Evolutionary conservation across 2,329 filamentous ascomycete genomes (phyloP), one percentile per base, ranked within the genome.

Genomic region (Monosporascus sp.): DNA sequence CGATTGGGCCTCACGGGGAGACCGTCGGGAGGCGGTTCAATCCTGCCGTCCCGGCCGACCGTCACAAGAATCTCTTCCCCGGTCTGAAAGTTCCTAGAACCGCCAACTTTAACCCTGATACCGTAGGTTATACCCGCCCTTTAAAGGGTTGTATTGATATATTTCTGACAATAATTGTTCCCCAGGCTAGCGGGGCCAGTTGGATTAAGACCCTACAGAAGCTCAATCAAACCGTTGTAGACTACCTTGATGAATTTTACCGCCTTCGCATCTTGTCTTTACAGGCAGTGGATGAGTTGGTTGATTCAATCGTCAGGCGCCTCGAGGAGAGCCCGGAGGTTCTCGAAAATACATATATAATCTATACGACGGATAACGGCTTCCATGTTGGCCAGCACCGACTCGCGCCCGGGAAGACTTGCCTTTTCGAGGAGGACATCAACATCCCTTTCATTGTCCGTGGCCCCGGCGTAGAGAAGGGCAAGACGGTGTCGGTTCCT

Each of bases 1-100:
- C 86, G 0, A 76, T 84, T 5, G 84, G 81, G 0, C 86, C 86
- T 0, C 86, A 89, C 60, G 77, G 77, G n/a, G 82, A 86, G 54
- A 71, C 81, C 3, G 67, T 38, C 17, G 18, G 36, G 3, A 7
- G 43, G 3, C 38, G 36, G 35, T 49, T 49, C 37, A 43, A 24
- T 22, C 48, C 51, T 0, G 83, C 86, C 0, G 73, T 86, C n/a
- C 77, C 84, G 0, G 76, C 82, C 0, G 72, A 80, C 41, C 73
- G 83, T 44, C 85, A 89, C 57, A 72, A 75, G 31, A 67, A 85
- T 62, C 73, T 88, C 0, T 89, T 89, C 63, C 65, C 74, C 5
- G 76, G 80, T 47, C 76, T 74, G 0, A 76, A 73, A 20, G 77
- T 87, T 0, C 86, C 86, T 0, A 72, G 86, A 9, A 82, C 77